phyloP scores from a whole-genome alignment of 371 early-diverging fungal species.

The Choanephora cucurbitarum region DNA sequence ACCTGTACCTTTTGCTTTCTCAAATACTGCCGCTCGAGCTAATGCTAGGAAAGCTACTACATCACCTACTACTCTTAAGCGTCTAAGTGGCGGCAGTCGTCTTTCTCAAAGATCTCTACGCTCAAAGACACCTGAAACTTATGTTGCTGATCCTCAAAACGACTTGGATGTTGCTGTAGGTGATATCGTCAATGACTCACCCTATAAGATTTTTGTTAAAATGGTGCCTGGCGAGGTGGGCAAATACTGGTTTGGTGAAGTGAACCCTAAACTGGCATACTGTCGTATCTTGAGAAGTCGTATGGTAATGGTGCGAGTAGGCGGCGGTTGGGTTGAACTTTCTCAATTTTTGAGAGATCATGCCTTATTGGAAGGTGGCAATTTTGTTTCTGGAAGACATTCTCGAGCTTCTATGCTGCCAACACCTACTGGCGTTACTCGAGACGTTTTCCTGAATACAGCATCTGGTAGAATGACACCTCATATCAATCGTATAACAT shows the following conservation, averaged over 20 bases:
- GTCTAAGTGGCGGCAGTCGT: conserved; percentile 7
- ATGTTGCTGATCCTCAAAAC: conserved; percentile 69
- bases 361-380: conserved; percentile 40
- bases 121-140: conserved; percentile 32
- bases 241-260: conserved; percentile 73
- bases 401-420: conserved; percentile 16
- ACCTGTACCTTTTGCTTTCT: conserved; percentile 12
- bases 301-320: conserved; percentile 81
- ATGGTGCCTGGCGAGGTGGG: conserved; percentile 66
- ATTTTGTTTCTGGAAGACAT: conserved; percentile 22
- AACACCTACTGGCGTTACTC: conserved; percentile 4
- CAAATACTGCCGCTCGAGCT: conserved; percentile 18
- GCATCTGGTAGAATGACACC: conserved; percentile 17
- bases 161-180: conserved; percentile 75
- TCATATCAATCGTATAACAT: background rate
- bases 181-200: conserved; percentile 64
- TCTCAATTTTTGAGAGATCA: conserved; percentile 59
- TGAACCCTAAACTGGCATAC: conserved; percentile 70
- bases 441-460: conserved; percentile 32
- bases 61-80: conserved; percentile 20
- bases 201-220: conserved; percentile 46
- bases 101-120: conserved; percentile 13
- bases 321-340: conserved; percentile 78
- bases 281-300: conserved; percentile 70
- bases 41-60: conserved; percentile 11